phyloP scores from a whole-genome alignment of 2,329 filamentous ascomycete species.

The Ascochyta pisi region DNA sequence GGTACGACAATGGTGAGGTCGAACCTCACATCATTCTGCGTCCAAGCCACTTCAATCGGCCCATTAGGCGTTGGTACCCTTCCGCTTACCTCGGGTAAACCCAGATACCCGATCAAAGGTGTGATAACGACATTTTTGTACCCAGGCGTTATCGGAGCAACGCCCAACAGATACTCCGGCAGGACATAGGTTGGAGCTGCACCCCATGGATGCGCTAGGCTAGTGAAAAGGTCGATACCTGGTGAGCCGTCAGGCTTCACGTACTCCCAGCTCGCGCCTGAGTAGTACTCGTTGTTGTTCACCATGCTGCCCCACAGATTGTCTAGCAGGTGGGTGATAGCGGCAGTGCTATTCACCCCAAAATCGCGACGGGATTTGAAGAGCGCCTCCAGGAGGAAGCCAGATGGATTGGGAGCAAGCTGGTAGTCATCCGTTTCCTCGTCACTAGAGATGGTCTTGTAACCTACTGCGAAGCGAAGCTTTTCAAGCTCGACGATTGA shows the following conservation, averaged over 20 bases:
- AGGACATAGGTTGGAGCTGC: slow-evolving; percentile 56
- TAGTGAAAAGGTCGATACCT: slow-evolving; percentile 53
- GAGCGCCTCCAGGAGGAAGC: slow-evolving; percentile 53
- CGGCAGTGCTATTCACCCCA: slow-evolving; percentile 7
- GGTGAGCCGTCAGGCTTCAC: slow-evolving; percentile 49
- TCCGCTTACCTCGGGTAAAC: not conserved
- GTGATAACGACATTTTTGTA: slow-evolving; percentile 13
- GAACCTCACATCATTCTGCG: not conserved
- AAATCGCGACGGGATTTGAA: slow-evolving; percentile 32
- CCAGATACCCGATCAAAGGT: slow-evolving; percentile 1
- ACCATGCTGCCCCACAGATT: slow-evolving; percentile 55
- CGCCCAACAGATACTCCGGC: slow-evolving; percentile 26
- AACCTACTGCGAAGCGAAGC: slow-evolving; percentile 47
- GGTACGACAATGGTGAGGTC: not conserved
- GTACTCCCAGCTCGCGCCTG: slow-evolving; percentile 57
- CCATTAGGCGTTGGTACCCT: slow-evolving; percentile 1
- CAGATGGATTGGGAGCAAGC: slow-evolving; percentile 54
- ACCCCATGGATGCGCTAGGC: slow-evolving; percentile 55
- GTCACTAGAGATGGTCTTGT: slow-evolving; percentile 35
- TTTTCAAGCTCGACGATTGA: slow-evolving; percentile 40
- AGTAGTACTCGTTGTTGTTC: slow-evolving; percentile 42
- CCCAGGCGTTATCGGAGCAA: slow-evolving; percentile 15
- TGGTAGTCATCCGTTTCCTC: slow-evolving; percentile 21
- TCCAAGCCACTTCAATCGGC: slow-evolving; percentile 6
- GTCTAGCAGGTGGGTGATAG: slow-evolving; percentile 43